Evolutionary conservation across 2,329 filamentous ascomycete species (phyloP), one percentile per base, ranked within the genome.

Genomic region (Epicoccum sorghinum): DNA sequence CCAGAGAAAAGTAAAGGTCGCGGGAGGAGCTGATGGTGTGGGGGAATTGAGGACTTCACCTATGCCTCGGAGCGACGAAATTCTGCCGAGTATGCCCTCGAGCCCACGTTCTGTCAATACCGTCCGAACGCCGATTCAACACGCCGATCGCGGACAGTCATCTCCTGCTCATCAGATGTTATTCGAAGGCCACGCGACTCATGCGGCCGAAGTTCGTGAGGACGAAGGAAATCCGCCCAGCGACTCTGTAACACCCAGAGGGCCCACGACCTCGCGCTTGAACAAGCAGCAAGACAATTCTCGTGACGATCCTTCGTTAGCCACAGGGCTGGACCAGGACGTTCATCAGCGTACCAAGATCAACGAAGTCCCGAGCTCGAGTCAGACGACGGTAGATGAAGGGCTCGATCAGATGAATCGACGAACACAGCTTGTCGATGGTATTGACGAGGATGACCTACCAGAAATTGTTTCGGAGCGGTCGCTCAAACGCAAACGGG

Each of bases 301-400:
- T 12, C 6, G 33, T 14, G n/a, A 22, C 14, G n/a, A 36, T 13
- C 8, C 35, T 47, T 23, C 22, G 4, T 23, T 25, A 12, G 40
- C 30, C 13, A 9, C 36, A 12, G 24, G 14, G 22, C 29, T 30
- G 23, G n/a, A 48, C 12, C 36, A 9, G 32, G 13, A 22, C 13
- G 18, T 18, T 18, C 18, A 18, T 3, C 18, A 18, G 18, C 40
- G 25, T 14, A 13, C 32, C 13, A 46, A 47, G 10, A 8, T 24
- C 13, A 38, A 27, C 8, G 47, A 36, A 44, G 47, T n/a, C 3
- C 53, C 70, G 25, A 55, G 65, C 12, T 80, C 78, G 1, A 80
- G 77, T 50, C 78, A 80, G 58, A 79, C 75, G 3, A 81, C 78
- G 4, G 73, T 75, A 43, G 70, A 72, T 37, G 74, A 77, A 45